Conservation (phyloP, 2,329 filamentous ascomycete genomes). For the Dryadomyces quercivorus region DNA sequence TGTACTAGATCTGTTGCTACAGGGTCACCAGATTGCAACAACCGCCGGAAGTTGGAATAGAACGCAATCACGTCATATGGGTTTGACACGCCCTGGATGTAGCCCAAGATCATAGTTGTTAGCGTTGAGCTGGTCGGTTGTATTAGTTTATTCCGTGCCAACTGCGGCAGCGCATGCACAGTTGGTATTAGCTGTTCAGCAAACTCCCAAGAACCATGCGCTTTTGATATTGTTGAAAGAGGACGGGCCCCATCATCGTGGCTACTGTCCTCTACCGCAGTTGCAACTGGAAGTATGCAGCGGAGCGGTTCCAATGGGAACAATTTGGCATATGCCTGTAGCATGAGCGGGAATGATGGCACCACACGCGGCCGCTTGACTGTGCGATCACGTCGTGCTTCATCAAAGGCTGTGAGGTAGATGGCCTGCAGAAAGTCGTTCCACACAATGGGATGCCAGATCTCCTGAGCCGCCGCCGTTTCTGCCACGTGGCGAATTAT, state of each 20-base stretch:
- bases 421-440: slow-evolving; percentile 42
- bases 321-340: slow-evolving; percentile 34
- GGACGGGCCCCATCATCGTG: background rate
- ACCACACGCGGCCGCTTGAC: slow-evolving; percentile 21
- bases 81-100: slow-evolving; percentile 27
- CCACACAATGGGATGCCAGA: slow-evolving; percentile 34
- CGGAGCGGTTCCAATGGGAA: slow-evolving; percentile 32
- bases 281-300: background rate
- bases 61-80: slow-evolving; percentile 30
- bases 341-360: slow-evolving; percentile 33
- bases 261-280: background rate
- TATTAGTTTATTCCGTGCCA: slow-evolving; percentile 11
- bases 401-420: slow-evolving; percentile 29
- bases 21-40: slow-evolving; percentile 25
- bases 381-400: slow-evolving; percentile 18
- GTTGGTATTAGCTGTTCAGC: slow-evolving; percentile 7
- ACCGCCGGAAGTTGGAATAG: slow-evolving; percentile 32
- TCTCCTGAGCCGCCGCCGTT: slow-evolving; percentile 33
- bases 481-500: slow-evolving; percentile 43
- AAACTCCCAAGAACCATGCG: slow-evolving; percentile 10
- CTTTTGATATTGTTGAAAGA: background rate
- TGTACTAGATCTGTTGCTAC: slow-evolving; percentile 23
- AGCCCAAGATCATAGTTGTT: slow-evolving; percentile 34
- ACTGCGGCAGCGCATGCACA: slow-evolving; percentile 11
- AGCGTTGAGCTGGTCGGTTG: slow-evolving; percentile 27